phyloP scores from a whole-genome alignment of 31 red algal species.

The Porphyra umbilicalis region DNA sequence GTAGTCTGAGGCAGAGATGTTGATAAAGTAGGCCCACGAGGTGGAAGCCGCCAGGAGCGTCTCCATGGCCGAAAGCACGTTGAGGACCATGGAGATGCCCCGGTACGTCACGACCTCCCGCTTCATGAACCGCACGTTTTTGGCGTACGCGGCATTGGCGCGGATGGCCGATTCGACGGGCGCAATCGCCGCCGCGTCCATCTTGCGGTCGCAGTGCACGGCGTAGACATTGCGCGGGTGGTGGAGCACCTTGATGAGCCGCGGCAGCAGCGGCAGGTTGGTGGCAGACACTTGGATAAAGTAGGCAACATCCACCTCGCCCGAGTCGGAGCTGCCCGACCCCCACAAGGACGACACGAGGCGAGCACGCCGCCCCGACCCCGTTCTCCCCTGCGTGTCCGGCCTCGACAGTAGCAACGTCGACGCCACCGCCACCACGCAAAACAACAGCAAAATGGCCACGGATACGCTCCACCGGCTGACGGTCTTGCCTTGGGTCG shows the following conservation, averaged over 20 bases:
- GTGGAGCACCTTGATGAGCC: slow-evolving; percentile 31
- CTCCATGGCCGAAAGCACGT: slow-evolving; percentile 31
- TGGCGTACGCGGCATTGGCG: not conserved
- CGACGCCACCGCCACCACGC: too few species aligned
- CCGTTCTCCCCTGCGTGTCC: too few species aligned
- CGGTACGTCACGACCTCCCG: slow-evolving; percentile 55
- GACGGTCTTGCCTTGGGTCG: too few species aligned
- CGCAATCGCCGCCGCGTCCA: not conserved
- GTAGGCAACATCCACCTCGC: slow-evolving; percentile 24
- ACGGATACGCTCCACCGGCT: too few species aligned
- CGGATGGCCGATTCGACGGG: not conserved
- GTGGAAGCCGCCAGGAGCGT: slow-evolving; percentile 13
- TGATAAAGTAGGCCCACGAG: slow-evolving; percentile 59
- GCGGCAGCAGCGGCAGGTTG: slow-evolving; percentile 42
- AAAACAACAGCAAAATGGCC: too few species aligned
- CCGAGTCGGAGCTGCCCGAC: too few species aligned
- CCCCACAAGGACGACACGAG: too few species aligned
- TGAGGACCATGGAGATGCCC: slow-evolving; percentile 55
- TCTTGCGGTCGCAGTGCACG: slow-evolving; percentile 65
- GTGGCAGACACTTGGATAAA: slow-evolving; percentile 42
- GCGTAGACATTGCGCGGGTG: slow-evolving; percentile 43
- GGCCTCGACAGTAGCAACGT: too few species aligned
- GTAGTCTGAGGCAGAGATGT: slow-evolving; percentile 58
- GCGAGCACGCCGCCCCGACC: too few species aligned
- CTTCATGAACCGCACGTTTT: slow-evolving; percentile 15